Evolutionary conservation across 208 protist genomes (phyloP).

Genomic region (Leishmania turanica): DNA sequence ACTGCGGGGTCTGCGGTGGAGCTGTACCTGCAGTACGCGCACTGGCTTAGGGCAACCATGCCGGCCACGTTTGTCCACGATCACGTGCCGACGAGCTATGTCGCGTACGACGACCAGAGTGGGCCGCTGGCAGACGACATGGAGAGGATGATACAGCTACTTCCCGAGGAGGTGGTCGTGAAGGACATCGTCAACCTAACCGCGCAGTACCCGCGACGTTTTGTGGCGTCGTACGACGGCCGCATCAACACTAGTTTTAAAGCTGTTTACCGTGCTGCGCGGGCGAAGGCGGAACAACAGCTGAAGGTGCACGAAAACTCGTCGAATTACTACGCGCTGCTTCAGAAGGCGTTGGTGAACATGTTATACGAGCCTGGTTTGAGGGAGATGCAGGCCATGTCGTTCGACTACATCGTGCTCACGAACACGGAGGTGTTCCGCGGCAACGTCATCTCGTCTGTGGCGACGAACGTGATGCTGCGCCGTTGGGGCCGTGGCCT

Average conservation of each 20-base stretch:
- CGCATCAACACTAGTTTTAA: not conserved
- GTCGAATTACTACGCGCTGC: not conserved
- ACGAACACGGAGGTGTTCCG: slow-evolving; percentile 28
- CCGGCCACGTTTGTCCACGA: not conserved
- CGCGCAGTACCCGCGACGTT: not conserved
- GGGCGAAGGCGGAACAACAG: not conserved
- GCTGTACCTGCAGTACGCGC: not conserved
- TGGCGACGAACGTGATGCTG: slow-evolving; percentile 20
- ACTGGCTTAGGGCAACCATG: not conserved
- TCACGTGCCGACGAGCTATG: not conserved
- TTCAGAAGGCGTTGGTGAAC: not conserved
- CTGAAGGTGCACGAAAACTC: not conserved
- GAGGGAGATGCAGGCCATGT: slow-evolving; percentile 12
- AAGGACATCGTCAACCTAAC: not conserved
- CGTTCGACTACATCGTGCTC: slow-evolving; percentile 34
- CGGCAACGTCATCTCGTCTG: slow-evolving; percentile 16
- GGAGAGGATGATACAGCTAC: not conserved
- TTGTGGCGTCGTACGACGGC: not conserved
- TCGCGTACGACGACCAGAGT: slow-evolving; percentile 23
- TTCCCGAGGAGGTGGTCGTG: not conserved
- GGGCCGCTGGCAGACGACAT: slow-evolving; percentile 7
- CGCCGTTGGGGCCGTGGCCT: slow-evolving; percentile 25
- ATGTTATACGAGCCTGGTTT: slow-evolving; percentile 13
- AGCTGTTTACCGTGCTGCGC: not conserved
- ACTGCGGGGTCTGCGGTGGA: not conserved